Evolutionary conservation across 768 basidiomycete species (phyloP), one percentile per base, ranked within the genome.

Genomic region (Candolleomyces aberdarensis): DNA sequence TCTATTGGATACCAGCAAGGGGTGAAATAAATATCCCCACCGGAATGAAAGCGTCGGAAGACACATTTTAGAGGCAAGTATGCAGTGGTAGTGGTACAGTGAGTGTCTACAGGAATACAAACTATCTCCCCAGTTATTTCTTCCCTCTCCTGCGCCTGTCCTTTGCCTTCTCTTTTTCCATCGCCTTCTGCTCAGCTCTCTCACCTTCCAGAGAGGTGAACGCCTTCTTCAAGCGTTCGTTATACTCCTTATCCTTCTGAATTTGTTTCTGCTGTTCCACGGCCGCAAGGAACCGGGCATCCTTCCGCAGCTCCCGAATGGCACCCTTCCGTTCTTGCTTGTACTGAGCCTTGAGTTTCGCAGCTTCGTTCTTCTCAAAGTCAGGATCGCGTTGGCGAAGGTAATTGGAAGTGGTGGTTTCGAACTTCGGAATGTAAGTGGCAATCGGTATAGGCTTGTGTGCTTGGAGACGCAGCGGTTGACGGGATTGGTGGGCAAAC

Each of bases 321-420:
- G 97, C 97, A 48, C 97, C 96, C 80, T 98, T 98, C 70, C 85
- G 80, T 79, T 98, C 97, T 76, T 98, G 89, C 77, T 96, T 96
- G 79, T 94, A 89, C 70, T 95, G 86, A 44, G 85, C 83, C 58
- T 91, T 88, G 68, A 99, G 75, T 73, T 98, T 98, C 60, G 88
- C 76, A 0, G 87, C 85, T 65, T 91, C 92, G 70, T 93, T 94
- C 44, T 92, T 86, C 68, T 96, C 95, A 62, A 86, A 86, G 72
- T 99, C 95, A 9, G 96, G 96, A 72, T 98, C 97, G 69, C 90
- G 90, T 57, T 81, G 79, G 54, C 88, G 88, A 62, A 88, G 75
- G 71, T 91, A 92, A 47, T 84, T 88, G 6, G 92, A 93, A 0
- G 83, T 83, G 2, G 81, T 79, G 10, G 79, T 74, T 67, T 96